Conservation (phyloP, 2,329 filamentous ascomycete species). For the Fusarium goolgardi region DNA sequence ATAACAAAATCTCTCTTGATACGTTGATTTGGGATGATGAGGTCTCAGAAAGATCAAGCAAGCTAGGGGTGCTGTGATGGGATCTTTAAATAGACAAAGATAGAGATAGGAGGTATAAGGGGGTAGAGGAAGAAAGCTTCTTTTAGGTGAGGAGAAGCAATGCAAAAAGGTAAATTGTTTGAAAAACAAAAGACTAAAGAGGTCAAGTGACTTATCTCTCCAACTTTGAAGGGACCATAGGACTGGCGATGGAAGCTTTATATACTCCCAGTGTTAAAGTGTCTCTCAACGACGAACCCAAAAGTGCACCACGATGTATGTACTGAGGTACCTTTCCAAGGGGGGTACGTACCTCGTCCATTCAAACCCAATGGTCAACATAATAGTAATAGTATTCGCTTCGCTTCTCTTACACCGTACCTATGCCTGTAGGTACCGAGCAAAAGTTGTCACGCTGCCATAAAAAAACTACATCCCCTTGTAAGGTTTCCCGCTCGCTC, state of each 20-base stretch:
- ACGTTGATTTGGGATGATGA: constrained; percentile 36
- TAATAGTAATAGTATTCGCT: constrained; percentile 17
- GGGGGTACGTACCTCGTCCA: constrained; percentile 39
- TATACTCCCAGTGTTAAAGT: constrained; percentile 43
- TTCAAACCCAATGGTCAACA: constrained; percentile 26
- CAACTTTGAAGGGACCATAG: constrained; percentile 30
- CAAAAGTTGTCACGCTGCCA: constrained; percentile 41
- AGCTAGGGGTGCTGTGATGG: constrained; percentile 10
- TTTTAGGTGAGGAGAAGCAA: constrained; percentile 28
- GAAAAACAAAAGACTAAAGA: constrained; percentile 19
- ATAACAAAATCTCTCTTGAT: constrained; percentile 48
- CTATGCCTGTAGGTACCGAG: constrained; percentile 29
- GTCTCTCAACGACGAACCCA: constrained; percentile 41
- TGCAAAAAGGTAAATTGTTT: constrained; percentile 13
- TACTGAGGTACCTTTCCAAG: constrained; percentile 33
- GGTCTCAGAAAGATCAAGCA: constrained; percentile 36
- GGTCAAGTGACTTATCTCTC: constrained; percentile 42
- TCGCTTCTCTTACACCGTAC: constrained; percentile 41
- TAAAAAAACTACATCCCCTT: constrained; percentile 37
- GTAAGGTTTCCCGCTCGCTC: constrained; percentile 39
- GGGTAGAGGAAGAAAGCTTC: constrained; percentile 28
- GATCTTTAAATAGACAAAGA: constrained; percentile 18
- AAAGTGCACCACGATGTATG: constrained; percentile 33
- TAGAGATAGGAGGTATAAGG: constrained; percentile 13
- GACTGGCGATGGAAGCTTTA: constrained; percentile 49